Evolutionary conservation across 352 stramenopile species (phyloP), one percentile per base, ranked within the genome.

Genomic region (Pythium vanterpoolii): DNA sequence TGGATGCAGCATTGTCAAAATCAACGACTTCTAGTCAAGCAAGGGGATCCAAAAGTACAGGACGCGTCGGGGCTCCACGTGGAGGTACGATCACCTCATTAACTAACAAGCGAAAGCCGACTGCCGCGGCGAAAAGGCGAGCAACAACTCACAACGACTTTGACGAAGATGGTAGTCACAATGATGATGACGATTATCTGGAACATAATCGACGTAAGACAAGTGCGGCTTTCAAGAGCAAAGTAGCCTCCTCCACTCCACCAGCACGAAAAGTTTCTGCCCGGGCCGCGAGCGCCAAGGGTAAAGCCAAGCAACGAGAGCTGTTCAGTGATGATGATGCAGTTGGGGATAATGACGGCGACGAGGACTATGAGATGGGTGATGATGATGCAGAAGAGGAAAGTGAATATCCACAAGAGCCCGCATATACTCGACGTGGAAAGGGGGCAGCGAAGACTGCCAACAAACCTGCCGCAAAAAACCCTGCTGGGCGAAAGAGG

Each of bases 321-420:
- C 60, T 79, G 31, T 54, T 74, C 19, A 89, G 75, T 0, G 71
- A 81, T 34, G 74, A 88, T 7, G 72, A 85, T 9, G 59, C 74
- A 38, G 51, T 74, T 11, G 56, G 51, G 23, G 78, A 83, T 21
- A 68, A 88, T 62, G 81, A 91, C 46, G 75, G 66, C 18, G 77
- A 89, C 40, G 81, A 88, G 23, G 76, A 89, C 40, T 89, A 74
- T 26, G 73, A 89, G 28, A 67, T 79, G 50, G 69, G 73, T 2
- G 66, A 78, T 4, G 66, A 74, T 4, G 58, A 82, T 5, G 48
- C 73, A 6, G 71, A 70, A 28, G 73, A 80, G 4, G 76, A 86
- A 54, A 81, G 80, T 27, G 71, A 84, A 27, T 24, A 55, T 30
- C 52, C 62, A 39, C 38, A 57, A 69, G 65, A 61, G 24, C 48